These are phyloP conservation scores for Cutaneotrichosporon sp. DNA, from an alignment of 1,284 basidiomycete species.

Conservation along the genomic window DNA sequence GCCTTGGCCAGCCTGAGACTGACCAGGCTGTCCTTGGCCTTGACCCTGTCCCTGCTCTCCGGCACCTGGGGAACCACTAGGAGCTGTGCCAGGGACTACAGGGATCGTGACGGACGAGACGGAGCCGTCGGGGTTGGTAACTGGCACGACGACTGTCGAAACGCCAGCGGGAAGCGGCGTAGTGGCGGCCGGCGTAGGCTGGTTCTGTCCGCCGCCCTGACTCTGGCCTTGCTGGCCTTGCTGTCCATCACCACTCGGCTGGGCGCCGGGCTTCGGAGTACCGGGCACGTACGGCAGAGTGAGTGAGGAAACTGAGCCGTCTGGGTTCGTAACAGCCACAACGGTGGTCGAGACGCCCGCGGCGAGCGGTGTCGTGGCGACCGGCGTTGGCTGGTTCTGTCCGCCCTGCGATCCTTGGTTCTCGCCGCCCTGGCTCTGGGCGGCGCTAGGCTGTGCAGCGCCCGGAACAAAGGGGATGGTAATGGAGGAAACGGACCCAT, in stretches of 20 bases:
- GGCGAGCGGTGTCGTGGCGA: neutral
- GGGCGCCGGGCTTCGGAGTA: neutral
- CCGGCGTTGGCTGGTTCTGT: neutral
- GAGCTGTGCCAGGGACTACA: neutral
- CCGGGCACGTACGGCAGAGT: neutral
- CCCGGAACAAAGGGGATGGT: neutral
- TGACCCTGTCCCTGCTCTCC: neutral
- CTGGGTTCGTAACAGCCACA: neutral
- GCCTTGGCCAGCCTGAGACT: neutral
- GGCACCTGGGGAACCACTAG: neutral
- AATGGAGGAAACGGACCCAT: neutral
- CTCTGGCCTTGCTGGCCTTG: neutral
- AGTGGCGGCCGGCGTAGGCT: neutral
- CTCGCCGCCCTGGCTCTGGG: neutral
- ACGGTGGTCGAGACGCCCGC: conserved; percentile 1
- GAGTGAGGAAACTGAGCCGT: neutral
- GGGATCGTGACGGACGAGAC: neutral
- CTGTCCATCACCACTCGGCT: neutral
- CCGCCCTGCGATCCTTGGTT: neutral
- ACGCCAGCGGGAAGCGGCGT: neutral
- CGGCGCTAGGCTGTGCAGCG: neutral
- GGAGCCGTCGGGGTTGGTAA: conserved; percentile 5
- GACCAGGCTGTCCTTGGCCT: neutral
- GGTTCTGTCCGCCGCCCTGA: neutral
- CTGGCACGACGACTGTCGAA: neutral